Evolutionary conservation across 1,284 basidiomycete genomes (phyloP).

Genomic region (Chiua sp.): DNA sequence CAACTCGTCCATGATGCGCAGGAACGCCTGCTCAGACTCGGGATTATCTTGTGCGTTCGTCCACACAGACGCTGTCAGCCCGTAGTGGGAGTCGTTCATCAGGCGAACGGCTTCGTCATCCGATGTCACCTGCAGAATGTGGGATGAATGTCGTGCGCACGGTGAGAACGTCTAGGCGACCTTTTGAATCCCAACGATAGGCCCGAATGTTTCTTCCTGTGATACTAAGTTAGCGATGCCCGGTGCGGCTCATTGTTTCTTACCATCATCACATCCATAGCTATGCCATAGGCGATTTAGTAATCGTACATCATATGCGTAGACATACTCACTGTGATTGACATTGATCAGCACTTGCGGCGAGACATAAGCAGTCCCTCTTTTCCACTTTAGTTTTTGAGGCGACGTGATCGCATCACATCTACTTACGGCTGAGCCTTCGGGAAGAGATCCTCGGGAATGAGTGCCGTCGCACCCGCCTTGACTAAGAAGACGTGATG

Average conservation of each 20-base stretch:
- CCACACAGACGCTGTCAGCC: conserved; percentile 94
- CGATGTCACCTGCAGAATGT: conserved; percentile 59
- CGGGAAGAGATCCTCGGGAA: conserved; percentile 76
- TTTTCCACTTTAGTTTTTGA: conserved; percentile 31
- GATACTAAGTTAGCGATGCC: neutral
- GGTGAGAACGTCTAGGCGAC: conserved; percentile 40
- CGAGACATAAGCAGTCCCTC: conserved; percentile 84
- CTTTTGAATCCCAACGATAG: conserved; percentile 91
- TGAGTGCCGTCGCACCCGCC: conserved; percentile 78
- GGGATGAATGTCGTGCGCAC: neutral
- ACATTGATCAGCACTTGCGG: conserved; percentile 92
- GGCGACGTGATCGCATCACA: too few relatives aligned
- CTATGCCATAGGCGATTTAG: conserved; percentile 41
- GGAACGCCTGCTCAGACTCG: conserved; percentile 71
- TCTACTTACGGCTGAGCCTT: conserved; percentile 66
- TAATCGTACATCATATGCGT: neutral
- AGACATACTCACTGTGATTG: conserved; percentile 69
- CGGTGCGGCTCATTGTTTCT: conserved; percentile 23
- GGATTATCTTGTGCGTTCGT: conserved; percentile 69
- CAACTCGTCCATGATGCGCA: conserved; percentile 73
- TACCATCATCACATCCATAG: conserved; percentile 92
- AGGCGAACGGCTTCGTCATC: conserved; percentile 87
- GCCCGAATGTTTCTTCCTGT: conserved; percentile 89
- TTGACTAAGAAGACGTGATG: conserved; percentile 51
- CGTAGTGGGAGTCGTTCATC: conserved; percentile 98